Base-by-base conservation (phyloP, 257 asterid species). In the Solanum pinnatisectum region DNA sequence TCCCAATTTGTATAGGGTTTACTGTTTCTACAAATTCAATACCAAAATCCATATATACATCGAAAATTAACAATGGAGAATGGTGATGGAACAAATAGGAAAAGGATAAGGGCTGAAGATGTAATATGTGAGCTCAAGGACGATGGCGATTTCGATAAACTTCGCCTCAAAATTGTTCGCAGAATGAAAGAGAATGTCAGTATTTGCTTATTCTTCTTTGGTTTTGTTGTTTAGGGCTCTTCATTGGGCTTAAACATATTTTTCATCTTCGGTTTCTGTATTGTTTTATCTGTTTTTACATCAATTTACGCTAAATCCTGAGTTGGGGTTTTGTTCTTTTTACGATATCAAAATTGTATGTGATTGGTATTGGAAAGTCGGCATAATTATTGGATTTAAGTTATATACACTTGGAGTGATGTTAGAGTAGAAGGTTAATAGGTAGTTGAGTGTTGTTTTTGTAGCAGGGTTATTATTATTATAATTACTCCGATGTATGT, bases 121-220 rank as follows among this genome's bases (percentile, higher is more conserved):
- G 98, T 96, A 25, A 88, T 96, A 37, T 90, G 96, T 65, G 94
- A 93, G 93, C 90, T 96, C 87, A 96, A 94, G 87, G 98, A 95
- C 84, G 98, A 95, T 83, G 99, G 96, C n/a, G 98, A 93, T 91
- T 96, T 92, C 91, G 99, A 96, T 87, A 91, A 90, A 84, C 95
- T 94, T 74, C 98, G 99, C 79, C 92, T 93, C 89, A 93, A 95
- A 86, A 93, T 94, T 89, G 90, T 94, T 87, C 98, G 98, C 74
- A 95, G 89, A 68, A 90, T 96, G 84, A 96, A 95, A 89, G 95
- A 95, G 11, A 92, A 95, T 86, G 99, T 94, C 88, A 92, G 95
- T 88, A 81, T 3, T 22, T 46, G 5, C 68, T 30, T 35, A 13
- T 20, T 25, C 71, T 23, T 76, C 27, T 83, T 59, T 42, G 27